Evolutionary conservation across 768 basidiomycete genomes (phyloP).

Genomic region (Trametes meyenii): DNA sequence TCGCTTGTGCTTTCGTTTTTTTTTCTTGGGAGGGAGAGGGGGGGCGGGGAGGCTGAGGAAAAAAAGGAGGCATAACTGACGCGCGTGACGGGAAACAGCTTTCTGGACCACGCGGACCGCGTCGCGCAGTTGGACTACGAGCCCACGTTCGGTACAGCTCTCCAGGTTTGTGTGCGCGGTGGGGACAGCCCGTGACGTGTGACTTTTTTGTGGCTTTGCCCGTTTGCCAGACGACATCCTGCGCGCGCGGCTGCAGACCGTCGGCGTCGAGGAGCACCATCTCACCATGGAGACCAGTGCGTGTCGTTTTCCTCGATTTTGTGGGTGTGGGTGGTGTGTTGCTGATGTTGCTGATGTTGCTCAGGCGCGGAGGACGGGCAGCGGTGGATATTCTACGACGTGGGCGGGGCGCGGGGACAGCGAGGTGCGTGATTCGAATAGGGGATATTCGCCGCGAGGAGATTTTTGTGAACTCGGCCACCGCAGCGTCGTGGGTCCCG

Average conservation of each 20-base stretch:
- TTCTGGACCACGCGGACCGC: slow-evolving; percentile 57
- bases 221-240: slow-evolving; percentile 57
- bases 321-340: too few relatives aligned
- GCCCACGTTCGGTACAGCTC: slow-evolving; percentile 50
- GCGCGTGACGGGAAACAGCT: slow-evolving; percentile 41
- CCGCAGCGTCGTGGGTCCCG: slow-evolving; percentile 63
- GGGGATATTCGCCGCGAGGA: not conserved
- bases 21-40: not conserved
- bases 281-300: slow-evolving; percentile 51
- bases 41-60: too few relatives aligned
- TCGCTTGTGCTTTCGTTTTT: too few relatives aligned
- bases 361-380: slow-evolving; percentile 35
- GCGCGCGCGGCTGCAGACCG: slow-evolving; percentile 62
- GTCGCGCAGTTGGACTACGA: slow-evolving; percentile 53
- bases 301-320: slow-evolving; percentile 2
- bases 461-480: not conserved
- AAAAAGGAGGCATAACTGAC: not conserved
- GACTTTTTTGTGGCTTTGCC: too few relatives aligned
- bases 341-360: not conserved
- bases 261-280: slow-evolving; percentile 66
- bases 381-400: slow-evolving; percentile 68
- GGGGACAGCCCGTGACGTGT: not conserved
- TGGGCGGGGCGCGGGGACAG: slow-evolving; percentile 61
- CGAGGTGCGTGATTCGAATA: slow-evolving; percentile 43
- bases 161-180: not conserved